Evolutionary conservation across 2,329 filamentous ascomycete species (phyloP).

Genomic region (Leptosphaerulina australis): DNA sequence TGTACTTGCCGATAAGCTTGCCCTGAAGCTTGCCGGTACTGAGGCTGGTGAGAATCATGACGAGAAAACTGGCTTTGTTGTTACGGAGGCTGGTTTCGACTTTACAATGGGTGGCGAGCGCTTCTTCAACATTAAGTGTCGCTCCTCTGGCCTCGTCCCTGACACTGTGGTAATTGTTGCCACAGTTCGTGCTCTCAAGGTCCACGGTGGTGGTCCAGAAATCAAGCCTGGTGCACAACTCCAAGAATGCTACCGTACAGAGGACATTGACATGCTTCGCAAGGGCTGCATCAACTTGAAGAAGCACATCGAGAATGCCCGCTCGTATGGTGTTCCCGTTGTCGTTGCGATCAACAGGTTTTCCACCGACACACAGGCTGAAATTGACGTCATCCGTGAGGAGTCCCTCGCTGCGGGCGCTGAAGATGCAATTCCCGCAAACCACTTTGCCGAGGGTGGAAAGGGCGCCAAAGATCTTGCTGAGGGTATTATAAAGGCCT

Average conservation of each 20-base stretch:
- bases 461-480: slow-evolving; percentile 88
- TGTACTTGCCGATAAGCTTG: slow-evolving; percentile 91
- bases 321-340: slow-evolving; percentile 86
- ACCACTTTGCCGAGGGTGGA: slow-evolving; percentile 97
- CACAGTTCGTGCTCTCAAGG: slow-evolving; percentile 93
- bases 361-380: slow-evolving; percentile 88
- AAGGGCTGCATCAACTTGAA: slow-evolving; percentile 90
- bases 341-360: slow-evolving; percentile 98
- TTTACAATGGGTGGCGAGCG: slow-evolving; percentile 99
- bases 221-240: slow-evolving; percentile 86
- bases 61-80: slow-evolving; percentile 85
- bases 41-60: slow-evolving; percentile 87
- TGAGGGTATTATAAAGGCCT: slow-evolving; percentile 81
- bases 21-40: slow-evolving; percentile 92
- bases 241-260: slow-evolving; percentile 86
- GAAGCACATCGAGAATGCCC: slow-evolving; percentile 94
- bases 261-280: slow-evolving; percentile 90
- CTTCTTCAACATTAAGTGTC: slow-evolving; percentile 99
- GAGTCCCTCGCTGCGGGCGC: slow-evolving; percentile 91
- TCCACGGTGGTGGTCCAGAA: slow-evolving; percentile 94
- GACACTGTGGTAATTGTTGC: slow-evolving; percentile 95
- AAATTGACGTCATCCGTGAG: slow-evolving; percentile 86
- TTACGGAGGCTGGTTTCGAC: slow-evolving; percentile 97
- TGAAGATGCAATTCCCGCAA: slow-evolving; percentile 89
- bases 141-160: slow-evolving; percentile 87